These are phyloP conservation scores for Globisporangium splendens DNA, from an alignment of 352 stramenopile species.

Conservation along the genomic window DNA sequence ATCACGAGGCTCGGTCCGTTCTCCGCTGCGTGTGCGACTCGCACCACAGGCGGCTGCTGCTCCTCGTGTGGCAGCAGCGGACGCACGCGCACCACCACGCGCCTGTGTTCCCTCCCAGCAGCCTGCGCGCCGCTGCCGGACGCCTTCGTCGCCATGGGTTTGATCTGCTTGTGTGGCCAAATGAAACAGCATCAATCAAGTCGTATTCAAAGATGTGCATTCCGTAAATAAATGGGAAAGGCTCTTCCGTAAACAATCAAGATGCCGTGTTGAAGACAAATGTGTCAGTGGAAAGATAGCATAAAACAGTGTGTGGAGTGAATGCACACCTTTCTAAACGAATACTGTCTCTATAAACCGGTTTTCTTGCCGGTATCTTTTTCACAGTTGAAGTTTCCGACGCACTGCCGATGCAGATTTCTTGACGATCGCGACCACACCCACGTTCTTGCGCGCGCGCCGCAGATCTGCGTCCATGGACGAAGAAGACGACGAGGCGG, in stretches of 20 bases:
- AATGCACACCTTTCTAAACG: too few relatives aligned
- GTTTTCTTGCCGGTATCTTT: too few relatives aligned
- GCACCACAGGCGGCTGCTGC: slow-evolving; percentile 17
- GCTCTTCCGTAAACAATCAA: too few relatives aligned
- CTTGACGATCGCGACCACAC: slow-evolving; percentile 45
- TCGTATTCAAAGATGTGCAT: too few relatives aligned
- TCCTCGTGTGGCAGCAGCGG: slow-evolving; percentile 28
- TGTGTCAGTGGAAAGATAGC: too few relatives aligned
- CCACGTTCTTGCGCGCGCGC: slow-evolving; percentile 63
- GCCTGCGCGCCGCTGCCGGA: slow-evolving; percentile 1
- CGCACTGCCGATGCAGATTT: slow-evolving; percentile 11
- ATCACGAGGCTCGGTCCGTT: slow-evolving; percentile 14
- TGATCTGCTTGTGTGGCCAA: too few relatives aligned
- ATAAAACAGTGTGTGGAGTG: too few relatives aligned
- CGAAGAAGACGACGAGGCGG: too few relatives aligned
- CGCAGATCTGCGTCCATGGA: slow-evolving; percentile 13
- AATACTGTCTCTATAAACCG: too few relatives aligned
- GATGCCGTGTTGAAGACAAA: too few relatives aligned
- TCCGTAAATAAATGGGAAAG: too few relatives aligned
- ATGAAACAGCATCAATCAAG: too few relatives aligned
- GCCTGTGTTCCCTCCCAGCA: slow-evolving; percentile 18
- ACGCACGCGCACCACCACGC: slow-evolving; percentile 41
- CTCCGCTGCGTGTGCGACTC: slow-evolving; percentile 10
- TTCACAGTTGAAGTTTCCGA: slow-evolving; percentile 9
- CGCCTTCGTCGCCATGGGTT: slow-evolving; percentile 1